Evolutionary conservation across 208 protist species (phyloP).

Genomic region (Naegleria gruberi): DNA sequence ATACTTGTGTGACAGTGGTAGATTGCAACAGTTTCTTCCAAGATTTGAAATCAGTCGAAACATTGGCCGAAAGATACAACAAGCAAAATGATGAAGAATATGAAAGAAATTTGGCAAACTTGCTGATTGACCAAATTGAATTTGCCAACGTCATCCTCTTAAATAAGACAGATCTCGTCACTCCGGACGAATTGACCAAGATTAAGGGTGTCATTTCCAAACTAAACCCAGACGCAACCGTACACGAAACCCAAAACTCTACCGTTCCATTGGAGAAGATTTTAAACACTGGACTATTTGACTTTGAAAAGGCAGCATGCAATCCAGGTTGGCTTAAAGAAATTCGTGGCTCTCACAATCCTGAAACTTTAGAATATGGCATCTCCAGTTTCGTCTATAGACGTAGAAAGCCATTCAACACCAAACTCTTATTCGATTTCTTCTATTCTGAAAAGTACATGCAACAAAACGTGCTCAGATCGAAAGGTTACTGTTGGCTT

Average conservation of each 20-base stretch:
- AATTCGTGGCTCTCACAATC: constrained; percentile 31
- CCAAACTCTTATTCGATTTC: constrained; percentile 38
- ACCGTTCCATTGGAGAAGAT: constrained; percentile 41
- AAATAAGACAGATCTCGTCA: constrained; percentile 70
- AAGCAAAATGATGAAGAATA: constrained; percentile 25
- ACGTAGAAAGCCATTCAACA: constrained; percentile 47
- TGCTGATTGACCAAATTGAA: constrained; percentile 57
- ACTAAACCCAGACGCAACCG: constrained; percentile 60
- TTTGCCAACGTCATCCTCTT: constrained; percentile 72
- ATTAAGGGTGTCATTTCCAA: constrained; percentile 38
- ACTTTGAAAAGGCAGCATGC: constrained; percentile 42
- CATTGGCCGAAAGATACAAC: constrained; percentile 14
- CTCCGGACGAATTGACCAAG: constrained; percentile 26
- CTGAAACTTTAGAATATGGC: constrained; percentile 58
- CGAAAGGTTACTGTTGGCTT: constrained; percentile 55
- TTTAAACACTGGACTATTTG: constrained; percentile 50
- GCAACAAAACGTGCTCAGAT: constrained; percentile 37
- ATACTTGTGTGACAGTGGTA: constrained; percentile 61
- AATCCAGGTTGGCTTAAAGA: constrained; percentile 40
- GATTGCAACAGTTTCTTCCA: constrained; percentile 41
- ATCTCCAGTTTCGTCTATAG: constrained; percentile 52
- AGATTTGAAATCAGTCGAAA: constrained; percentile 35
- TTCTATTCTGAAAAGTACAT: background rate
- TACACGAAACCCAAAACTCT: constrained; percentile 39
- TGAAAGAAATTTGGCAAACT: background rate